phyloP scores from a whole-genome alignment of 1,284 basidiomycete genomes.

The Dichomitus squalens region DNA sequence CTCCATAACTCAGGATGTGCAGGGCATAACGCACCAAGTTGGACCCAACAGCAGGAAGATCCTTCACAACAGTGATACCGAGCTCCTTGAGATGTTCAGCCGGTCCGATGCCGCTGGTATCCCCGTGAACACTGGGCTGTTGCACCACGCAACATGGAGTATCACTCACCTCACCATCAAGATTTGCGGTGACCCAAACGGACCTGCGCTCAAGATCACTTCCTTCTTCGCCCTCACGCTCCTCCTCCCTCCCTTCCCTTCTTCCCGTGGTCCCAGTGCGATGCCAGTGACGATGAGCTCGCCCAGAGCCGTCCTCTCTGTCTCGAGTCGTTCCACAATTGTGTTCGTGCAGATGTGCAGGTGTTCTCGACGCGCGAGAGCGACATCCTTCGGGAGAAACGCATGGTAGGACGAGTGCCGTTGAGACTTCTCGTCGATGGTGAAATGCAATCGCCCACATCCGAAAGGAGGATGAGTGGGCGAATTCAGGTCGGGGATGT shows the following conservation, averaged over 20 bases:
- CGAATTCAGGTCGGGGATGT: slow-evolving; percentile 35
- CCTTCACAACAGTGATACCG: slow-evolving; percentile 48
- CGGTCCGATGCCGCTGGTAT: slow-evolving; percentile 53
- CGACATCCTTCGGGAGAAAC: slow-evolving; percentile 32
- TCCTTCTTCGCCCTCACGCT: slow-evolving; percentile 27
- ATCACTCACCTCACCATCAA: slow-evolving; percentile 41
- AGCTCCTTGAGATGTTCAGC: slow-evolving; percentile 48
- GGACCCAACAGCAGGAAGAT: slow-evolving; percentile 56
- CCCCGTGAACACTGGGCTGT: background rate
- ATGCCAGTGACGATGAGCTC: slow-evolving; percentile 16
- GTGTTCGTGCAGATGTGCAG: slow-evolving; percentile 35
- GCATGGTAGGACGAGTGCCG: slow-evolving; percentile 34
- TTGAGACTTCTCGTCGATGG: slow-evolving; percentile 29
- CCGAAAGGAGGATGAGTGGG: slow-evolving; percentile 27
- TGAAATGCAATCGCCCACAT: slow-evolving; percentile 29
- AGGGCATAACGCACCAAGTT: slow-evolving; percentile 38
- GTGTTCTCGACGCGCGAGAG: slow-evolving; percentile 12
- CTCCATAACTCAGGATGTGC: too few relatives aligned
- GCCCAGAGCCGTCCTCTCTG: slow-evolving; percentile 11
- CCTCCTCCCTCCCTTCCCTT: slow-evolving; percentile 9
- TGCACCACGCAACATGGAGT: background rate
- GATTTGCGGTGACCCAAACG: slow-evolving; percentile 43
- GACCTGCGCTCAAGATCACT: slow-evolving; percentile 35
- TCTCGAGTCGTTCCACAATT: slow-evolving; percentile 26
- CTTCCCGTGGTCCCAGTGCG: slow-evolving; percentile 11